phyloP scores from a whole-genome alignment of 2,329 filamentous ascomycete genomes.

The Macrophomina pseudophaseolina region DNA sequence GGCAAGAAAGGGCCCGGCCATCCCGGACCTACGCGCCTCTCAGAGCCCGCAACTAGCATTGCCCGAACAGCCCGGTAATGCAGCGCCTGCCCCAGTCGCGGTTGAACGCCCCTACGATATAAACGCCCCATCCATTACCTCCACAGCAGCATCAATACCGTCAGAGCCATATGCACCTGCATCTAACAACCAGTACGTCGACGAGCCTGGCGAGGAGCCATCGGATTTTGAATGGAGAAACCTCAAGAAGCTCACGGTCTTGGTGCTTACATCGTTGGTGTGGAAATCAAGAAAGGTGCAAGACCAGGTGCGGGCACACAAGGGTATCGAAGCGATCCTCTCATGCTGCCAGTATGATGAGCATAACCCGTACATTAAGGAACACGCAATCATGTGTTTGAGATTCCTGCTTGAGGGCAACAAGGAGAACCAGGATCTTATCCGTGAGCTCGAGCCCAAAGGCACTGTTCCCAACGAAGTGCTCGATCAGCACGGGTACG shows the following conservation, averaged over 20 bases:
- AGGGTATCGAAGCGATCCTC: conserved; percentile 84
- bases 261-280: conserved; percentile 85
- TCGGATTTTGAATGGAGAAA: conserved; percentile 76
- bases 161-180: conserved; percentile 50
- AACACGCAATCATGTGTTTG: conserved; percentile 67
- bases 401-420: conserved; percentile 70
- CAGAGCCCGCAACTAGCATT: conserved; percentile 41
- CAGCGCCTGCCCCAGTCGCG: conserved; percentile 41
- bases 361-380: conserved; percentile 91
- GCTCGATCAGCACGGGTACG: conserved; percentile 55
- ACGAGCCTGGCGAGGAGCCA: conserved; percentile 60
- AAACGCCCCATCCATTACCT: conserved; percentile 43
- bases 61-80: conserved; percentile 37
- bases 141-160: conserved; percentile 36
- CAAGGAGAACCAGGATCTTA: conserved; percentile 72
- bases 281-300: conserved; percentile 87
- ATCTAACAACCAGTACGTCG: conserved; percentile 54
- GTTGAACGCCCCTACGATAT: conserved; percentile 71
- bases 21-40: conserved; percentile 31
- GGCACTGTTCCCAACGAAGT: conserved; percentile 53
- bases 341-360: conserved; percentile 92
- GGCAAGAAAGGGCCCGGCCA: conserved; percentile 63
- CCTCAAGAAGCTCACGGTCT: conserved; percentile 89
- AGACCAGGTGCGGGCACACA: conserved; percentile 81
- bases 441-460: conserved; percentile 62